Conservation (phyloP, 441 rosid species). For the Capsella rubella region DNA sequence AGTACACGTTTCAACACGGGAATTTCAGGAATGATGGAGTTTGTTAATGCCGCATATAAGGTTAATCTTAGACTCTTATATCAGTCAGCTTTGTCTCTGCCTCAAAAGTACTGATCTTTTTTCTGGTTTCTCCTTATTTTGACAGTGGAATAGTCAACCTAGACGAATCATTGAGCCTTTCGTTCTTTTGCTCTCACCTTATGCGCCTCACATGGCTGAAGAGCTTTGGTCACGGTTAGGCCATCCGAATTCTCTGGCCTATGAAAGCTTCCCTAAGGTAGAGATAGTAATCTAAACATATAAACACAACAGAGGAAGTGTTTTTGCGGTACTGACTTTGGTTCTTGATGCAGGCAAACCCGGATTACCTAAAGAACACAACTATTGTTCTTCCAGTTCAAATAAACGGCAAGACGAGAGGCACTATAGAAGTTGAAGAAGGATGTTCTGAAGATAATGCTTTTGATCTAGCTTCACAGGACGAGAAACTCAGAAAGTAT, state of each 20-base stretch:
- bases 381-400: conserved; percentile 79
- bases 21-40: conserved; percentile 99
- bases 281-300: conserved; percentile 9
- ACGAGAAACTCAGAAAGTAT: conserved; percentile 70
- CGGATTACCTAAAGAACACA: conserved; percentile 70
- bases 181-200: conserved; percentile 84
- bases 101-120: not conserved
- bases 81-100: not conserved
- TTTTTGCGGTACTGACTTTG: conserved; percentile 12
- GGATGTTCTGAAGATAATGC: conserved; percentile 90
- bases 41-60: conserved; percentile 89
- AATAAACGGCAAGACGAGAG: conserved; percentile 95
- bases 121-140: conserved; percentile 18
- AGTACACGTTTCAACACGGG: conserved; percentile 95
- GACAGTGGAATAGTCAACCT: conserved; percentile 87
- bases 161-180: conserved; percentile 69
- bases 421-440: conserved; percentile 85
- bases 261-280: conserved; percentile 77
- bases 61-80: conserved; percentile 44
- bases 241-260: conserved; percentile 71
- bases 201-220: conserved; percentile 96
- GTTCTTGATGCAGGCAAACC: conserved; percentile 65
- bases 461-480: conserved; percentile 63
- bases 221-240: conserved; percentile 95
- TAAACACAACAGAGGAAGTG: conserved; percentile 8